phyloP scores from a whole-genome alignment of 2,329 filamentous ascomycete genomes.

The Emericellopsis cladophorae region DNA sequence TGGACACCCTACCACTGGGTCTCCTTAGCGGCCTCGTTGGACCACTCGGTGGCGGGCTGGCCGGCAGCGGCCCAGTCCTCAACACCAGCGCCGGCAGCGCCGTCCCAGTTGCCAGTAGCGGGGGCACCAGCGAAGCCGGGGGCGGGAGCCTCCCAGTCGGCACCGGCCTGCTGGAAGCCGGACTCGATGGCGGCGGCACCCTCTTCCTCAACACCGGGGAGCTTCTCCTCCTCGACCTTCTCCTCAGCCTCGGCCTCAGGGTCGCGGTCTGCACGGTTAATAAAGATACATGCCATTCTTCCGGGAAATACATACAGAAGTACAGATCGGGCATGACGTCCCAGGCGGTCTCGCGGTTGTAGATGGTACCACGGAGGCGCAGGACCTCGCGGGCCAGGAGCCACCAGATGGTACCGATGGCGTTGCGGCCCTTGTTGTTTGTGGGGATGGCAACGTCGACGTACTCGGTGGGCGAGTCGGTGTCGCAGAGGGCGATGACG shows the following conservation, averaged over 20 bases:
- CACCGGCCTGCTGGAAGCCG: slow-evolving; percentile 52
- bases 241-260: slow-evolving; percentile 99
- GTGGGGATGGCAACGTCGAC: slow-evolving; percentile 99
- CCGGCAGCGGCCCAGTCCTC: slow-evolving; percentile 54
- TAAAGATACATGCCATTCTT: slow-evolving; percentile 7
- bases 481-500: slow-evolving; percentile 98
- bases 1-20: slow-evolving; percentile 32
- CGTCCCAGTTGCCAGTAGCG: slow-evolving; percentile 40
- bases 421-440: slow-evolving; percentile 99
- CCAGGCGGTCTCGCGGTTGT: slow-evolving; percentile 93
- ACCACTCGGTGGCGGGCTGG: slow-evolving; percentile 60
- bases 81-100: slow-evolving; percentile 28
- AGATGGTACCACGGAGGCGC: slow-evolving; percentile 92
- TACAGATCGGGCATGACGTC: slow-evolving; percentile 99
- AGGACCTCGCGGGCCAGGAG: slow-evolving; percentile 99
- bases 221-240: slow-evolving; percentile 90
- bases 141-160: slow-evolving; percentile 79
- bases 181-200: slow-evolving; percentile 66
- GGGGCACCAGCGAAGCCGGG: slow-evolving; percentile 54
- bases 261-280: slow-evolving; percentile 60
- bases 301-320: slow-evolving; percentile 58
- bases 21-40: slow-evolving; percentile 46
- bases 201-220: slow-evolving; percentile 72
- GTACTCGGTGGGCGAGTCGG: slow-evolving; percentile 98
- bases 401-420: slow-evolving; percentile 99